Evolutionary conservation across 495 filamentous ascomycete genomes (phyloP), one percentile per base, ranked within the genome.

Genomic region (Aspergillus kassunensis): DNA sequence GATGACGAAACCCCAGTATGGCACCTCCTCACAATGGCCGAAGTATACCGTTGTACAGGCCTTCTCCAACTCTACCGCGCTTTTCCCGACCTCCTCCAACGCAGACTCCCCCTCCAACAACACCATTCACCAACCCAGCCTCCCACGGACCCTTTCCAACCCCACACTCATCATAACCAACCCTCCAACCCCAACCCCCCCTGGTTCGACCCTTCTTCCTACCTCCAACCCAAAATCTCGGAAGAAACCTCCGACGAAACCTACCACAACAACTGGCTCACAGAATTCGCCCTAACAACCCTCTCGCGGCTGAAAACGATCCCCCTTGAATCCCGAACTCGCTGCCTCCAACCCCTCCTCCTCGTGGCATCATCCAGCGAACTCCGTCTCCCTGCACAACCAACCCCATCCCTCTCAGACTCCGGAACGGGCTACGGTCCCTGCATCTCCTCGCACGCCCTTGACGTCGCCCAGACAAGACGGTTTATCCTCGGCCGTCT

Each of bases 21-120:
- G 66, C 77, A 82, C 49, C 74, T 81, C 12, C 65, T 81, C 37
- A 70, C 72, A n/a, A 75, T 82, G 55, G 78, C 78, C 10, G 80
- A 82, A 54, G 76, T 75, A 2, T 81, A 80, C 54, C 73, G 78
- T 16, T 79, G 77, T 37, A 75, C 75, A 0, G 78, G 76, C 0
- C 68, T 82, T 3, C 65, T 82, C 53, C 72, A 80, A 33, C 56
- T 82, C 15, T 82, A 82, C 53, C 75, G 78, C 34, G 70, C 73
- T 10, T 82, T 82, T 45, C 79, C 79, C 3, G 71, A 76, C 24
- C 60, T 81, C 11, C 69, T 81, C 0, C 66, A 62, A 13, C 68
- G 66, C 20, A 70, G 76, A 33, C 59, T 82, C 21, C 63, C 65
- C 18, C 37, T 29, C 3, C 53, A 45, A 37, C n/a, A n/a, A n/a